Conservation (phyloP, 306 rosid genomes). For the Trichosanthes truncata region DNA sequence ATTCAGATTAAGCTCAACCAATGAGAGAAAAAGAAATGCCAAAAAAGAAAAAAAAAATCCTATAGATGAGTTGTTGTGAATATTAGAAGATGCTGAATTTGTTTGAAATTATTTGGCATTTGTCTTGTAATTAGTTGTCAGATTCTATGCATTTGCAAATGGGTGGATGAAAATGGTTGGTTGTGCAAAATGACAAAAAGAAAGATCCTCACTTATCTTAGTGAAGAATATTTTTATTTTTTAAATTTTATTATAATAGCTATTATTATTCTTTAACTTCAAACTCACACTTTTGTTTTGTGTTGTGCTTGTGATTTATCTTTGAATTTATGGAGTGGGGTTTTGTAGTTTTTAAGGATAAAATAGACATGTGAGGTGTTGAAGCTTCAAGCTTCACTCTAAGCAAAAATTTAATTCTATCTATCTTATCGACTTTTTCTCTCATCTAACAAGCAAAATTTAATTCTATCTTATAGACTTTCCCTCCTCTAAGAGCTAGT, state of each 20-base stretch:
- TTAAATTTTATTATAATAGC: neutral
- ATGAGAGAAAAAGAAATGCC: neutral
- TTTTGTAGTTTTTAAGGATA: neutral
- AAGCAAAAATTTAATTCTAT: neutral
- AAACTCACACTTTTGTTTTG: neutral
- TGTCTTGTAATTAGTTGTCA: constrained; percentile 18
- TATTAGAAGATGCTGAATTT: constrained; percentile 9
- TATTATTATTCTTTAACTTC: neutral
- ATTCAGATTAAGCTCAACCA: neutral
- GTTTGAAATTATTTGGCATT: constrained; percentile 1
- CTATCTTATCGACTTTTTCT: neutral
- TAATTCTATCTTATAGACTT: neutral
- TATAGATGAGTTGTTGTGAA: neutral
- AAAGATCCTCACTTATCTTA: constrained; percentile 24
- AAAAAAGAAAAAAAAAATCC: neutral
- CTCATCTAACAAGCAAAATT: neutral
- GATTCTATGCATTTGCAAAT: constrained; percentile 6
- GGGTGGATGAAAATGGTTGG: neutral
- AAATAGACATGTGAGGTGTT: constrained; percentile 2
- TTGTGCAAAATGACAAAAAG: constrained; percentile 23
- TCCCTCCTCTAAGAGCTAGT: no score
- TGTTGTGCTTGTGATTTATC: neutral
- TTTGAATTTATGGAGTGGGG: neutral
- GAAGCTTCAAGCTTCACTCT: neutral
- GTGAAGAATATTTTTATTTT: constrained; percentile 2